phyloP scores from a whole-genome alignment of 164 flowering plant genomes.

The Hamamelis virginiana region DNA sequence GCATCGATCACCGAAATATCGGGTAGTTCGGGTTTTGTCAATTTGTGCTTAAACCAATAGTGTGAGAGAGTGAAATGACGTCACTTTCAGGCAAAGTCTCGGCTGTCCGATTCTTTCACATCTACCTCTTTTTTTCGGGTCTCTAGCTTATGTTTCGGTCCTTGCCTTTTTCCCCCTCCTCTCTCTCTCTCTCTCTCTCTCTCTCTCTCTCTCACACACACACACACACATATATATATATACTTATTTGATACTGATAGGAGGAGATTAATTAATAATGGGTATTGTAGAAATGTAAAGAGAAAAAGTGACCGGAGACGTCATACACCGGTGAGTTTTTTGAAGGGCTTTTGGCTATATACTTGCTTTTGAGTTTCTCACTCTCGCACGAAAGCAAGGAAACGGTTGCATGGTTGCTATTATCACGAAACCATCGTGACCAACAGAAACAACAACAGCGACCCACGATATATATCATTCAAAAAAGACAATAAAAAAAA shows the following conservation, averaged over 20 bases:
- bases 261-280: no score
- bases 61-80: background rate
- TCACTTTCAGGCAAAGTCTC: conserved; percentile 12
- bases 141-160: no score
- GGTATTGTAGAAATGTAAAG: no score
- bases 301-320: no score
- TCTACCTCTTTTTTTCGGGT: no score
- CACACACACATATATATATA: no score
- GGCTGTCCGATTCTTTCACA: background rate
- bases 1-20: background rate
- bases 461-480: background rate
- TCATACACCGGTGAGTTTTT: background rate
- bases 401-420: conserved; percentile 4
- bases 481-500: conserved; percentile 6
- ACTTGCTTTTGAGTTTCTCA: background rate
- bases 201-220: no score
- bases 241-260: no score
- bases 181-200: no score
- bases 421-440: conserved; percentile 54
- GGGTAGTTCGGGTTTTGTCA: conserved; percentile 2
- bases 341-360: background rate
- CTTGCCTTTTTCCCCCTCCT: no score
- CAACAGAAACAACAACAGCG: conserved; percentile 6
- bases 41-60: background rate
- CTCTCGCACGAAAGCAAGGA: conserved; percentile 21